A percentile compares a stretch with the other conserved stretches of the same genome.
Evolutionary conservation across 352 stramenopile species (phyloP).

Genomic region (Globisporangium cederbergense): DNA sequence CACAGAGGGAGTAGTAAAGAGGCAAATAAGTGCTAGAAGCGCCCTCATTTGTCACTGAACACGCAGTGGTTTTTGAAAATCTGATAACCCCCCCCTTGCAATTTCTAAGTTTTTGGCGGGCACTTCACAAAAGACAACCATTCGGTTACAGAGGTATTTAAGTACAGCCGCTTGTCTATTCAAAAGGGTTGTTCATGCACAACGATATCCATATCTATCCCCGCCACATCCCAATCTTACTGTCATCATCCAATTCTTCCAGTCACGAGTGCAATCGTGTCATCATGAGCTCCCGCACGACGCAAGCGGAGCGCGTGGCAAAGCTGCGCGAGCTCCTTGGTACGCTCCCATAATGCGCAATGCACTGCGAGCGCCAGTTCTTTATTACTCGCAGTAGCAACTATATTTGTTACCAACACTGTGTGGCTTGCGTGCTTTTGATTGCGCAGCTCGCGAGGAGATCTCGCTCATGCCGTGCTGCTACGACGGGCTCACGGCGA

Average conservation of each 20-base stretch:
- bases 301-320: constrained; percentile 41
- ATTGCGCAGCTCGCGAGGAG: constrained; percentile 31
- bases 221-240: too few species aligned
- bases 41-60: too few species aligned
- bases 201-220: too few species aligned
- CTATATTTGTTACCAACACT: background rate
- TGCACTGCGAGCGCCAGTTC: background rate
- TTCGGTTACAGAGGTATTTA: too few species aligned
- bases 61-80: too few species aligned
- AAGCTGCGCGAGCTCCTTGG: constrained; percentile 44
- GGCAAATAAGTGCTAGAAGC: too few species aligned
- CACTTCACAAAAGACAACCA: too few species aligned
- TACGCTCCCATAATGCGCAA: constrained; percentile 12
- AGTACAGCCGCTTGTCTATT: too few species aligned
- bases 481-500: constrained; percentile 90
- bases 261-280: background rate
- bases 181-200: too few species aligned
- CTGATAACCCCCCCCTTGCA: too few species aligned
- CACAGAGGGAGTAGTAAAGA: too few species aligned
- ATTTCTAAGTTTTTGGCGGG: too few species aligned
- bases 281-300: constrained; percentile 18
- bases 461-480: constrained; percentile 88
- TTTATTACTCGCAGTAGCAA: background rate
- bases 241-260: background rate
- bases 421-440: background rate